Evolutionary conservation across 768 basidiomycete species (phyloP).

Genomic region (Boletus barrowsii): DNA sequence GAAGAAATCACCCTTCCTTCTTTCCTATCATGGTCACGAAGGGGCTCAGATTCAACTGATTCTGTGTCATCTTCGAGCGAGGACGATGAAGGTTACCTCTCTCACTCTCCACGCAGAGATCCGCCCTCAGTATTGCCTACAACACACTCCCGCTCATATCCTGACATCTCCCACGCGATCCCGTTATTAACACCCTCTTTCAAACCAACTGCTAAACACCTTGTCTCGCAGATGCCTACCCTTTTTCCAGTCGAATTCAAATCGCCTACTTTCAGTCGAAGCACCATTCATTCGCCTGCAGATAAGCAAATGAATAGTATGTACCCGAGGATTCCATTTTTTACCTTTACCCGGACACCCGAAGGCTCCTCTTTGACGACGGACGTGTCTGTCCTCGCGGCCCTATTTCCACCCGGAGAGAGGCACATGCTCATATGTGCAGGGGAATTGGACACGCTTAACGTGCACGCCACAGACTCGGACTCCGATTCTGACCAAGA

Average conservation of each 20-base stretch:
- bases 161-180: slow-evolving; percentile 37
- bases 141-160: slow-evolving; percentile 41
- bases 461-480: slow-evolving; percentile 33
- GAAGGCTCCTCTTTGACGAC: slow-evolving; percentile 79
- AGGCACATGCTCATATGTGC: slow-evolving; percentile 74
- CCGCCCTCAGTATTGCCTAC: slow-evolving; percentile 34
- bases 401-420: slow-evolving; percentile 68
- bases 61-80: slow-evolving; percentile 34
- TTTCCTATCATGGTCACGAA: slow-evolving; percentile 22
- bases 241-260: slow-evolving; percentile 26
- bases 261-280: slow-evolving; percentile 6
- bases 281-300: slow-evolving; percentile 8
- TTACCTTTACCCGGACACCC: slow-evolving; percentile 72
- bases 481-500: slow-evolving; percentile 41
- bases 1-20: slow-evolving; percentile 17
- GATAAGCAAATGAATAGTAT: slow-evolving; percentile 11
- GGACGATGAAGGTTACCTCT: slow-evolving; percentile 52
- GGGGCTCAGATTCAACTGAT: slow-evolving; percentile 22
- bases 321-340: slow-evolving; percentile 55
- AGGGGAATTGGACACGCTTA: slow-evolving; percentile 61
- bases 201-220: slow-evolving; percentile 39
- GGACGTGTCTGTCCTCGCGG: slow-evolving; percentile 61
- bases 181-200: slow-evolving; percentile 29
- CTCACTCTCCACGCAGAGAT: slow-evolving; percentile 50
- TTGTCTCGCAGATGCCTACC: slow-evolving; percentile 33